Percentiles rank a stretch among this genome's conserved stretches.
phyloP scores from a whole-genome alignment of 2,329 filamentous ascomycete species.

The Epichloe sylvatica region DNA sequence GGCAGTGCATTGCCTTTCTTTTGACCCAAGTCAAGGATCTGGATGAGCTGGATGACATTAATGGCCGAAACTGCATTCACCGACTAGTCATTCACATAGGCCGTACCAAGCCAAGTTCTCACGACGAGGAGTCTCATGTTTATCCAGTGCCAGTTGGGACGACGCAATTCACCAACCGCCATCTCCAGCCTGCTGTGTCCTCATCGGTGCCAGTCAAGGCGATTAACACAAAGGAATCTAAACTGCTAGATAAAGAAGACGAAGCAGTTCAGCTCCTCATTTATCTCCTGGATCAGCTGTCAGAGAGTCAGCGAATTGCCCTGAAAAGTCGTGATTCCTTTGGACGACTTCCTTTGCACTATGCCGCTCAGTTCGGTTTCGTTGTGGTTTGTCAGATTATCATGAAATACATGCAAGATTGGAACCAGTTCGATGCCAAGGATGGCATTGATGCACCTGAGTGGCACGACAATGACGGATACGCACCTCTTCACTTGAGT shows the following conservation, averaged over 20 bases:
- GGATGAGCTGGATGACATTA: slow-evolving; percentile 83
- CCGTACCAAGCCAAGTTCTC: slow-evolving; percentile 45
- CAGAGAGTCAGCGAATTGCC: slow-evolving; percentile 50
- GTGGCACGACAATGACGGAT: slow-evolving; percentile 90
- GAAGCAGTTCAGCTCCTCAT: slow-evolving; percentile 56
- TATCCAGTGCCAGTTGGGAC: slow-evolving; percentile 34
- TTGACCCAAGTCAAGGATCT: slow-evolving; percentile 55
- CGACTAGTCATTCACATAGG: slow-evolving; percentile 86
- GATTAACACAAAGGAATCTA: slow-evolving; percentile 52
- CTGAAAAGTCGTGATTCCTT: slow-evolving; percentile 61
- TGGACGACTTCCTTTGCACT: slow-evolving; percentile 77
- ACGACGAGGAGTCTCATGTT: slow-evolving; percentile 39
- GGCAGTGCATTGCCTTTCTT: slow-evolving; percentile 55
- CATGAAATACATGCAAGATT: slow-evolving; percentile 77
- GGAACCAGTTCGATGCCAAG: slow-evolving; percentile 72
- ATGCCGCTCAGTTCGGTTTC: slow-evolving; percentile 88
- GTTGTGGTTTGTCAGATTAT: slow-evolving; percentile 79
- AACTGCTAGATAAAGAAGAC: slow-evolving; percentile 54
- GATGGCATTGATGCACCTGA: slow-evolving; percentile 73
- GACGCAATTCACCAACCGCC: slow-evolving; percentile 49
- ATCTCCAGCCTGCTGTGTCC: slow-evolving; percentile 65
- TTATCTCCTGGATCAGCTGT: slow-evolving; percentile 53
- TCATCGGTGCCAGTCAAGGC: slow-evolving; percentile 46
- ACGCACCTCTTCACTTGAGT: slow-evolving; percentile 78
- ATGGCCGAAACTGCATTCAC: slow-evolving; percentile 86